Conservation (phyloP, 176 grass and related monocot species). For the Aegilops speltoides region DNA sequence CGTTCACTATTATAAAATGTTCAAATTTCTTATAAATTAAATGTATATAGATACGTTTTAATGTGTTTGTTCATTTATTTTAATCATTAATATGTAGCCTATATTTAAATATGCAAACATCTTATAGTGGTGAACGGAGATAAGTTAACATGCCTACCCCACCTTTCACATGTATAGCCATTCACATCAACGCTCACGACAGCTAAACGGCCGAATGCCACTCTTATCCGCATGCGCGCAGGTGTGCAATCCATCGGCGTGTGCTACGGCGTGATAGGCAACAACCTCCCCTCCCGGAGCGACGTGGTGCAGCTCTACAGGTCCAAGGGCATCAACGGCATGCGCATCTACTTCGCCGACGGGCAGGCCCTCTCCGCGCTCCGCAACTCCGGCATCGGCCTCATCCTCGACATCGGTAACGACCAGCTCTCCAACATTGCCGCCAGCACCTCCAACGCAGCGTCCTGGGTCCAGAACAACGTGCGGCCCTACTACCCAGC, state of each 20-base stretch:
- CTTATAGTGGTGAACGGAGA: too few species aligned
- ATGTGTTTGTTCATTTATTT: too few species aligned
- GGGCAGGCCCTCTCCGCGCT: constrained; percentile 34
- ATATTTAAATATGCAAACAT: too few species aligned
- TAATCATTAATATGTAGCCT: too few species aligned
- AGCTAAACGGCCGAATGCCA: neutral
- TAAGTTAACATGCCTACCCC: too few species aligned
- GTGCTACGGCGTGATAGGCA: constrained; percentile 56
- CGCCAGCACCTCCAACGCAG: neutral
- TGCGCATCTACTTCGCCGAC: constrained; percentile 69
- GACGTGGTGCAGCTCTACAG: constrained; percentile 58
- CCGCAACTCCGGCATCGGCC: constrained; percentile 29
- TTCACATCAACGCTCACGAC: neutral
- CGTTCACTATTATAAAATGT: too few species aligned
- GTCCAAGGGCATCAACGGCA: constrained; percentile 49
- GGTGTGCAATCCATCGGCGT: constrained; percentile 63
- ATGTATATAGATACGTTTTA: too few species aligned
- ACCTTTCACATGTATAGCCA: too few species aligned
- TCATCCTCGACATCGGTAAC: constrained; percentile 41
- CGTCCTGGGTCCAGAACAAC: constrained; percentile 55
- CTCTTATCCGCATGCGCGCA: constrained; percentile 4
- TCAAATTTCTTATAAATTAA: too few species aligned
- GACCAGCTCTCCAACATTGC: neutral
- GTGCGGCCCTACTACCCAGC: constrained; percentile 40
- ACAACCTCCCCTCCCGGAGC: constrained; percentile 50